Evolutionary conservation across 176 grass and related monocot genomes (phyloP).

Genomic region (Luzula sylvatica): DNA sequence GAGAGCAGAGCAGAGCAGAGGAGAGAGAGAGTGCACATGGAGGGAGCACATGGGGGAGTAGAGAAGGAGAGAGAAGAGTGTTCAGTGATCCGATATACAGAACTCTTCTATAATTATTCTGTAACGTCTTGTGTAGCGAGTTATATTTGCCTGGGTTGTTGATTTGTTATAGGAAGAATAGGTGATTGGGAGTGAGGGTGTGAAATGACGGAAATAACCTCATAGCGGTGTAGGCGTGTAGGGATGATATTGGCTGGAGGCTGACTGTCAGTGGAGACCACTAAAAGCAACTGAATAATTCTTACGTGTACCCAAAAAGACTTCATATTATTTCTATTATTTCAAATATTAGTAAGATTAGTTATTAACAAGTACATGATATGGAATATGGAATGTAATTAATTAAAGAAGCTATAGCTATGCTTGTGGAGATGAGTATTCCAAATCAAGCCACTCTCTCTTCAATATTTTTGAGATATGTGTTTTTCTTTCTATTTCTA

Average conservation of each 20-base stretch:
- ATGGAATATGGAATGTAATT: too few species aligned
- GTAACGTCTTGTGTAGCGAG: background rate
- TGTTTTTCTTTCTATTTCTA: too few species aligned
- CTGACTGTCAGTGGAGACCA: slow-evolving; percentile 8
- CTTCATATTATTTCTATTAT: too few species aligned
- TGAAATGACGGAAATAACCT: slow-evolving; percentile 8
- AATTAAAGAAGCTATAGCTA: too few species aligned
- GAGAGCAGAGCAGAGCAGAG: background rate
- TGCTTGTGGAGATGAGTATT: too few species aligned
- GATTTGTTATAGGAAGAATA: background rate
- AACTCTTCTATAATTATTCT: background rate
- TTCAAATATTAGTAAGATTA: too few species aligned
- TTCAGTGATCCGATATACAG: slow-evolving; percentile 1
- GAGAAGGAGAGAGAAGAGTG: slow-evolving; percentile 9
- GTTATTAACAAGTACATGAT: too few species aligned
- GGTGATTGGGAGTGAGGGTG: background rate
- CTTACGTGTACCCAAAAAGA: too few species aligned
- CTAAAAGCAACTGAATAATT: background rate
- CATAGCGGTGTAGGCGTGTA: background rate
- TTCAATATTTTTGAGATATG: too few species aligned
- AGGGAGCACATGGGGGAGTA: slow-evolving; percentile 14
- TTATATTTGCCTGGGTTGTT: background rate
- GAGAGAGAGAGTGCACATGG: slow-evolving; percentile 5
- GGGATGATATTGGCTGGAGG: background rate
- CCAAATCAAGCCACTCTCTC: too few species aligned